Evolutionary conservation across 805 yeast genomes (phyloP), one percentile per base, ranked within the genome.

Genomic region (Hanseniaspora occidentalis): DNA sequence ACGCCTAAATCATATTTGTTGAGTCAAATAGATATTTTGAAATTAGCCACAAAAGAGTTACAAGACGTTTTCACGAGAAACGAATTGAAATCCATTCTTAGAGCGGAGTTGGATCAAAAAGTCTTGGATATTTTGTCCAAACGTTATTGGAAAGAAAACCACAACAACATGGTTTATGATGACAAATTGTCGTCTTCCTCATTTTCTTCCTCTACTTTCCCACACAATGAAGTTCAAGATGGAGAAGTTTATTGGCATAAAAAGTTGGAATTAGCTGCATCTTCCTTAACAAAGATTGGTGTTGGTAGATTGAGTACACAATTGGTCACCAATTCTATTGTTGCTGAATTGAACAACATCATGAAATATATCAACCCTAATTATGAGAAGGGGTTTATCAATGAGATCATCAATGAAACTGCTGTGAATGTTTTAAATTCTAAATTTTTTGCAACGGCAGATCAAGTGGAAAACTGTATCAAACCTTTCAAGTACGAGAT

Each of bases 401-500:
- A 76, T 49, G 73, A 75, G 34, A 79, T 84, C 2, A 86, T 92
- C 8, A 74, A 72, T 40, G 94, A 85, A 31, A 94, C 96, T 2
- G 94, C 96, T 0, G 70, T 73, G 24, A 66, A 77, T 19, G 95
- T 92, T 6, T 66, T 92, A 46, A 78, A 78, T 47, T 64, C 82
- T 21, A 76, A 89, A 47, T 92, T 73, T 56, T 84, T 78, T 47
- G 79, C 95, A 1, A 89, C 98, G 0, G 94, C 98, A 0, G 99
- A 94, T 58, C 99, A 92, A 58, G 97, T 92, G 6, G 99, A 92
- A 54, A 92, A 94, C 60, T 88, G 97, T 63, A 89, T 92, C 53
- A 92, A 92, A 58, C 99, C 99, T 2, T 92, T 81, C 65, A 92
- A 92, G 63, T 92, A 89, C 58, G 99, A 92, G 54, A 88, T 92